phyloP scores from a whole-genome alignment of 352 stramenopile genomes.

The Globisporangium heterothallicum region DNA sequence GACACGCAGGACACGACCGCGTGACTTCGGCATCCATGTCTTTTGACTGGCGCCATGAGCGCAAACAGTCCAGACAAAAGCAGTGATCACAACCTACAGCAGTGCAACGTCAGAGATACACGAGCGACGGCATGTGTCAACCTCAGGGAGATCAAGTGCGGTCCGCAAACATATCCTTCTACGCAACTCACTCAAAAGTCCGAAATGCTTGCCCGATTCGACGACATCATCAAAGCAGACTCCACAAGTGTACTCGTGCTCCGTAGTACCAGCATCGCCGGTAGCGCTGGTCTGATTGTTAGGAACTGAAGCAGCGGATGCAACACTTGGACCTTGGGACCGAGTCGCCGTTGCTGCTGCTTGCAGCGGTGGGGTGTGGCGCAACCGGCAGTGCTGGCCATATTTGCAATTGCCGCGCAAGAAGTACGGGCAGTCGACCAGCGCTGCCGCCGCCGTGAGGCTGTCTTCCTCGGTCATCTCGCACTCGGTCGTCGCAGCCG shows the following conservation, averaged over 20 bases:
- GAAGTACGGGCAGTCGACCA: conserved; percentile 76
- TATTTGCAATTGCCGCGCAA: conserved; percentile 74
- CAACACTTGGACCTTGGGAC: background rate
- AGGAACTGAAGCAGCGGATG: background rate
- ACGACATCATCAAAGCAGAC: conserved; percentile 84
- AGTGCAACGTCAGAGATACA: background rate
- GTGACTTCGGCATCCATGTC: conserved; percentile 69
- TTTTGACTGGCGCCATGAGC: conserved; percentile 66
- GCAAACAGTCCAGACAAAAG: conserved; percentile 72
- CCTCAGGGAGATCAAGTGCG: too few species aligned
- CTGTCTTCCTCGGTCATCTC: conserved; percentile 25
- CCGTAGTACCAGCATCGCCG: conserved; percentile 15
- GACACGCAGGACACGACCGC: conserved; percentile 58
- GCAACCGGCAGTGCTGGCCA: conserved; percentile 55
- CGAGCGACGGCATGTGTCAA: too few species aligned
- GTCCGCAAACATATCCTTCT: background rate
- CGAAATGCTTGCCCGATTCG: conserved; percentile 70
- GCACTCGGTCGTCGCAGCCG: conserved; percentile 22
- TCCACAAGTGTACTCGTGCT: conserved; percentile 62
- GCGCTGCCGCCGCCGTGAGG: conserved; percentile 39
- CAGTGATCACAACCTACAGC: conserved; percentile 57
- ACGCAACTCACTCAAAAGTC: conserved; percentile 50
- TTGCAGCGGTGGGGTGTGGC: conserved; percentile 24
- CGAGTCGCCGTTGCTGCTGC: background rate
- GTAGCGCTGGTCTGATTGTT: conserved; percentile 6